Conservation (phyloP, 2,329 filamentous ascomycete species). For the Fusarium graminum region DNA sequence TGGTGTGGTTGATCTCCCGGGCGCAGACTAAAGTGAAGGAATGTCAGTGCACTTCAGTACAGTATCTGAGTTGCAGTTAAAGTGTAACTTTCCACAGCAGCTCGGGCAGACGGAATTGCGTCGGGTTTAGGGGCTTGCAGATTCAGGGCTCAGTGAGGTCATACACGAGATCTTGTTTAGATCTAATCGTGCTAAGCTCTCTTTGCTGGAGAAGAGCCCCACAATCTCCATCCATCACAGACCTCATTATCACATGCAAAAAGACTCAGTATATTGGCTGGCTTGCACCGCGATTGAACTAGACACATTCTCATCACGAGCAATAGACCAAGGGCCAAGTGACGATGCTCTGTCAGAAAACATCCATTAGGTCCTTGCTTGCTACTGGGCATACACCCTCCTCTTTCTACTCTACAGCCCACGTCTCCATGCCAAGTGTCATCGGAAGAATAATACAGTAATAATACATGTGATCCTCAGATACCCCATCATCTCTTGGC, state of each 20-base stretch:
- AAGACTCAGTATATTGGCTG: slow-evolving; percentile 1
- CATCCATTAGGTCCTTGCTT: slow-evolving; percentile 27
- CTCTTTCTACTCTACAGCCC: slow-evolving; percentile 29
- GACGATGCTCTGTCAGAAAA: slow-evolving; percentile 1
- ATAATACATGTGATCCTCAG: slow-evolving; percentile 44
- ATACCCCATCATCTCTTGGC: slow-evolving; percentile 20
- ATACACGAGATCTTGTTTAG: slow-evolving; percentile 15
- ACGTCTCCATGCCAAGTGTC: slow-evolving; percentile 21
- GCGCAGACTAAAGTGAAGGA: not conserved
- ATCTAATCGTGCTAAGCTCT: slow-evolving; percentile 17
- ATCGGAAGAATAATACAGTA: slow-evolving; percentile 17
- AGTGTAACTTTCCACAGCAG: slow-evolving; percentile 1
- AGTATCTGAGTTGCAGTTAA: not conserved
- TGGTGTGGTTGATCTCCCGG: slow-evolving; percentile 11
- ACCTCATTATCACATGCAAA: slow-evolving; percentile 45
- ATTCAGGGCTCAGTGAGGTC: slow-evolving; percentile 18
- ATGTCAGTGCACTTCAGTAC: too few species aligned
- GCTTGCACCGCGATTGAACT: not conserved
- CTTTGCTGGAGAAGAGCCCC: slow-evolving; percentile 36
- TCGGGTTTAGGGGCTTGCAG: slow-evolving; percentile 20
- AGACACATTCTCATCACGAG: slow-evolving; percentile 8
- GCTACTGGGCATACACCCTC: slow-evolving; percentile 38
- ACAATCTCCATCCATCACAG: slow-evolving; percentile 24
- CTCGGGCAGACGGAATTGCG: slow-evolving; percentile 41
- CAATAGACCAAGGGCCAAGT: not conserved